Evolutionary conservation across 176 grass and related monocot species (phyloP).

Genomic region (Musa troglodytarum): DNA sequence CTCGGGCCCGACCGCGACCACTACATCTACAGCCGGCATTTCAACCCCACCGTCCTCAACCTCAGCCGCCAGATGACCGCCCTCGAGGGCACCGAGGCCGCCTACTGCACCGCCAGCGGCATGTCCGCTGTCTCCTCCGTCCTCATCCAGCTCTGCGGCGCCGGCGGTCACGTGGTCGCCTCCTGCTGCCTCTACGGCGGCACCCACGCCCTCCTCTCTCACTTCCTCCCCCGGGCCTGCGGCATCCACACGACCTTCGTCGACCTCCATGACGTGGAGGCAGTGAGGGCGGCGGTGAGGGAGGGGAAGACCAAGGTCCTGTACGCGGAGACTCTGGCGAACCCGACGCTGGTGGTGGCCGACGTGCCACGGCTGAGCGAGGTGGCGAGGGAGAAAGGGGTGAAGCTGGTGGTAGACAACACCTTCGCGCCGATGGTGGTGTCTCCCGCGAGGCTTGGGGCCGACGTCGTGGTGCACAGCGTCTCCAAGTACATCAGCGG

Average conservation of each 20-base stretch:
- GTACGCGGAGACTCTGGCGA: conserved; percentile 84
- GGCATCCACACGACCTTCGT: conserved; percentile 67
- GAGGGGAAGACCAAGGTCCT: conserved; percentile 52
- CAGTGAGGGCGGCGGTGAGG: conserved; percentile 53
- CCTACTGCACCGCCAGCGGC: conserved; percentile 90
- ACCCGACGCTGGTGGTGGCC: conserved; percentile 76
- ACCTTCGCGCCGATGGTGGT: conserved; percentile 81
- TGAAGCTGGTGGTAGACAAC: conserved; percentile 91
- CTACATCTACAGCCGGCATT: conserved; percentile 89
- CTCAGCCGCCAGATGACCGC: conserved; percentile 91
- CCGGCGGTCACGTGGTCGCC: conserved; percentile 81
- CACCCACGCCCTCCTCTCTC: conserved; percentile 78
- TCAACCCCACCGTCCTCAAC: conserved; percentile 90
- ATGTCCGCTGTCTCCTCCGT: conserved; percentile 87
- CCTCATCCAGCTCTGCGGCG: conserved; percentile 70
- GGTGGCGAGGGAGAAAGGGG: conserved; percentile 65
- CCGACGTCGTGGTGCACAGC: conserved; percentile 89
- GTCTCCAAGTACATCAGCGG: conserved; percentile 96
- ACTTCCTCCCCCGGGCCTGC: conserved; percentile 54
- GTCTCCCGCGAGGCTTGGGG: conserved; percentile 69
- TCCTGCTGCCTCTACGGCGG: conserved; percentile 89
- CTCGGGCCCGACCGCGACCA: conserved; percentile 88
- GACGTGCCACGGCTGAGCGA: conserved; percentile 66
- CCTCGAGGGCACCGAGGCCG: conserved; percentile 89
- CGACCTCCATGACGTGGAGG: conserved; percentile 56